A percentile compares a stretch with the other conserved stretches of the same genome.
Evolutionary conservation across 345 rosid species (phyloP).

Genomic region (Melaleuca quinquenervia): DNA sequence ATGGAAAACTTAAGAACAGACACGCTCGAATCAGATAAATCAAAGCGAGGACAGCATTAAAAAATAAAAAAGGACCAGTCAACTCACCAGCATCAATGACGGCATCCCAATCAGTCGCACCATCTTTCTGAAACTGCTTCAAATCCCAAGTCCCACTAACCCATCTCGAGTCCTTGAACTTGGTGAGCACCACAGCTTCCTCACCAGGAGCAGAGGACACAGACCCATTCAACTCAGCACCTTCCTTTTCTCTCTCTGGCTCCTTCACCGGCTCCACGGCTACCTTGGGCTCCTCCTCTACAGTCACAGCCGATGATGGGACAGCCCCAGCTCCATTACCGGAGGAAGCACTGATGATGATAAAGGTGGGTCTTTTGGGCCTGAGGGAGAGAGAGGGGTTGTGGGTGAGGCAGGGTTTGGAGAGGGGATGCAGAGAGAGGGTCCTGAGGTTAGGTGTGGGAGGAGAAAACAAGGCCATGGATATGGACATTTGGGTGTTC

Average conservation of each 20-base stretch:
- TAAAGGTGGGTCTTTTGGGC: conserved; percentile 20
- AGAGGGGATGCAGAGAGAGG: conserved; percentile 15
- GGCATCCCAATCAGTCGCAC: conserved; percentile 74
- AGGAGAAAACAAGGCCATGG: conserved; percentile 49
- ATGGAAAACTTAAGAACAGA: neutral
- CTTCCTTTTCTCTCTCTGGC: neutral
- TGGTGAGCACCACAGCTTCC: conserved; percentile 11
- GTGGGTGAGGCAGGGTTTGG: conserved; percentile 18
- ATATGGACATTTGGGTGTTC: conserved; percentile 26
- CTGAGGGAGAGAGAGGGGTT: conserved; percentile 16
- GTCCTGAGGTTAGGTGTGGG: conserved; percentile 10
- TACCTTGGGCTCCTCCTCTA: conserved; percentile 11
- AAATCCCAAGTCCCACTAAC: conserved; percentile 90
- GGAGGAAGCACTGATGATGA: conserved; percentile 26
- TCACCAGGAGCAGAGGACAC: neutral
- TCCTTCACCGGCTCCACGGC: conserved; percentile 17
- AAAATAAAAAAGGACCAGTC: neutral
- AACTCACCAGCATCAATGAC: conserved; percentile 85
- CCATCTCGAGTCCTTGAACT: conserved; percentile 68
- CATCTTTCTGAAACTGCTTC: conserved; percentile 55
- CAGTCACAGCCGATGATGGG: conserved; percentile 13
- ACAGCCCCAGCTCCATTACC: conserved; percentile 44
- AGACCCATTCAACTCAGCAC: neutral
- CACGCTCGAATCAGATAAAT: neutral
- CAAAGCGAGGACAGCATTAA: neutral